A percentile compares a stretch with the other conserved stretches of the same genome.
These are phyloP conservation scores for Pseudocercospora macadamiae DNA, from an alignment of 2,329 filamentous ascomycete genomes.

Conservation along the genomic window DNA sequence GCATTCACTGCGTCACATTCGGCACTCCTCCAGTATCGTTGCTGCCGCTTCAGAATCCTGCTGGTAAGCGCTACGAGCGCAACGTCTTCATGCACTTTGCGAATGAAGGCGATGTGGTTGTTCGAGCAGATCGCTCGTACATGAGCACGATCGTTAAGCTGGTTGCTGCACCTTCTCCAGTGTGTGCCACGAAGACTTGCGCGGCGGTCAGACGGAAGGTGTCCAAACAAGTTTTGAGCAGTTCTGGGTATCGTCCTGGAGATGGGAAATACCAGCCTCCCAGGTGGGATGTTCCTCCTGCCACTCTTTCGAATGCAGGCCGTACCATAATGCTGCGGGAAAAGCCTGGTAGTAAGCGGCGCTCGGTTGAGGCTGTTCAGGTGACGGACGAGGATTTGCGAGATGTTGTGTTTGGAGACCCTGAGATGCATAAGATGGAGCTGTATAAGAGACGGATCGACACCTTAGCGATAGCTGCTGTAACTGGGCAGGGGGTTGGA, in stretches of 20 bases:
- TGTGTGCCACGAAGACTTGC: slow-evolving; percentile 10
- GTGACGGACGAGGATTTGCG: slow-evolving; percentile 70
- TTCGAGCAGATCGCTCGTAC: slow-evolving; percentile 75
- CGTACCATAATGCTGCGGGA: slow-evolving; percentile 66
- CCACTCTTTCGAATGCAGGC: slow-evolving; percentile 71
- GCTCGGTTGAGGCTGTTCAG: slow-evolving; percentile 67
- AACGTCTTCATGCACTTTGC: slow-evolving; percentile 78
- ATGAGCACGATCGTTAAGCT: slow-evolving; percentile 72
- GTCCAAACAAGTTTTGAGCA: slow-evolving; percentile 14
- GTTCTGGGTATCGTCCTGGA: slow-evolving; percentile 5
- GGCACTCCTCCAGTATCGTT: slow-evolving; percentile 79
- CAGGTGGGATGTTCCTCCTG: slow-evolving; percentile 67
- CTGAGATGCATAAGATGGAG: slow-evolving; percentile 77
- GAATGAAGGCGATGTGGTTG: slow-evolving; percentile 84
- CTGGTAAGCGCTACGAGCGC: slow-evolving; percentile 52
- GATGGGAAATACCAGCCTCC: slow-evolving; percentile 25
- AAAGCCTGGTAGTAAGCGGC: slow-evolving; percentile 44
- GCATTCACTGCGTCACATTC: slow-evolving; percentile 83
- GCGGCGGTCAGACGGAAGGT: slow-evolving; percentile 15
- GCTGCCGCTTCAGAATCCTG: slow-evolving; percentile 66
- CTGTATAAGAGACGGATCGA: slow-evolving; percentile 75
- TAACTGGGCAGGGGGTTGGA: slow-evolving; percentile 50
- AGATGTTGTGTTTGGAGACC: slow-evolving; percentile 77
- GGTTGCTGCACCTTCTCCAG: slow-evolving; percentile 54
- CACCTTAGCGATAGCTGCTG: slow-evolving; percentile 68